These are phyloP conservation scores for Syncephalastrum sp. DNA, from an alignment of 371 early-diverging fungal genomes.

Conservation along the genomic window DNA sequence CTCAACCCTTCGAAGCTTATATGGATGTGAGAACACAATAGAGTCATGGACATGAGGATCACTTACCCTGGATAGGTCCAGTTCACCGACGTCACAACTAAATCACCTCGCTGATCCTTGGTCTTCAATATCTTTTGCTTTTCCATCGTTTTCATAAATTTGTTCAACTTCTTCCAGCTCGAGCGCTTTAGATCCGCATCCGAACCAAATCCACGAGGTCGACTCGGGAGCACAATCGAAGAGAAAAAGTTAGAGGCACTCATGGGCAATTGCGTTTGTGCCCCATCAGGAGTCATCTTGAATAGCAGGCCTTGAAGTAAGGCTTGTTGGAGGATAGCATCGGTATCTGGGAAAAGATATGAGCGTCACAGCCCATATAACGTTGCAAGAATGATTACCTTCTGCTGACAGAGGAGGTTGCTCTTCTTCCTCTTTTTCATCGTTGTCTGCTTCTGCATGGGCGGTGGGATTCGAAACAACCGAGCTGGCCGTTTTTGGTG, in stretches of 20 bases:
- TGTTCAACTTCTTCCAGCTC: constrained; percentile 72
- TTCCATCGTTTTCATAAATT: constrained; percentile 71
- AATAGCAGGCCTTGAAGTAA: constrained; percentile 63
- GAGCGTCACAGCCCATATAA: neutral
- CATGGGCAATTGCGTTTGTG: constrained; percentile 55
- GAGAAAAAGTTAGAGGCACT: constrained; percentile 66
- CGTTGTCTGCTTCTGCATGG: constrained; percentile 11
- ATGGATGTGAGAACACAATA: neutral
- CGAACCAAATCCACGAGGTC: constrained; percentile 48
- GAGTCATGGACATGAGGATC: neutral
- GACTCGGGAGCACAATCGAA: constrained; percentile 60
- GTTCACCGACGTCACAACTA: constrained; percentile 54
- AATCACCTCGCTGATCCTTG: constrained; percentile 70
- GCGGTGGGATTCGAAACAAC: neutral
- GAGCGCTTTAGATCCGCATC: constrained; percentile 74
- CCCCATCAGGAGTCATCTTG: constrained; percentile 53
- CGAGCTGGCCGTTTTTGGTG: no score
- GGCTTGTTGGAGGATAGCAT: constrained; percentile 56
- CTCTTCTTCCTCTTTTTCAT: constrained; percentile 14
- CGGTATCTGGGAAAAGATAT: constrained; percentile 32
- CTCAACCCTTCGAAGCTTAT: constrained; percentile 26
- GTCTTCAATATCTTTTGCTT: constrained; percentile 64
- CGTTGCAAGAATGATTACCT: constrained; percentile 4
- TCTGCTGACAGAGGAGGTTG: constrained; percentile 12
- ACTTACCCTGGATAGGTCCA: constrained; percentile 49